phyloP scores from a whole-genome alignment of 345 rosid species.

The Kandelia obovata region DNA sequence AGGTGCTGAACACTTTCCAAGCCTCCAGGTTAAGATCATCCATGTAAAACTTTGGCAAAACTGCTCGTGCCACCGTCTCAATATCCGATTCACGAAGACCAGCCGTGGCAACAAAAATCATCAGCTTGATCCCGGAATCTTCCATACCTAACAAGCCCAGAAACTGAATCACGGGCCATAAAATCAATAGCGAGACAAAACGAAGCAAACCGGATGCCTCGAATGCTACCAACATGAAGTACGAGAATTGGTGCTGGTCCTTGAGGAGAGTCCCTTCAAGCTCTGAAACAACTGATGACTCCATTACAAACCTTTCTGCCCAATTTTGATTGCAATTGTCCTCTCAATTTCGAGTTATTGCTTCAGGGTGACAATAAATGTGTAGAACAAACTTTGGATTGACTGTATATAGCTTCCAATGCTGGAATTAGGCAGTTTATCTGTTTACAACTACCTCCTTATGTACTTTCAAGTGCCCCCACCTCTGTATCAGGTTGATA shows the following conservation, averaged over 20 bases:
- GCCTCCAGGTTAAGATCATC: slow-evolving; percentile 68
- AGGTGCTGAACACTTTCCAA: slow-evolving; percentile 60
- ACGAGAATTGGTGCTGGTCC: slow-evolving; percentile 57
- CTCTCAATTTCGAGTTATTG: not conserved
- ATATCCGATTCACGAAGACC: slow-evolving; percentile 63
- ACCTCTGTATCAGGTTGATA: slow-evolving; percentile 21
- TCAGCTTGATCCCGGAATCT: slow-evolving; percentile 50
- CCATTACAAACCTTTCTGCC: slow-evolving; percentile 22
- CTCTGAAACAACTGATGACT: slow-evolving; percentile 67
- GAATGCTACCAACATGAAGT: slow-evolving; percentile 88
- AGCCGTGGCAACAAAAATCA: slow-evolving; percentile 61
- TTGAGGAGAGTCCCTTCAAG: slow-evolving; percentile 72
- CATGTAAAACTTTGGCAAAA: slow-evolving; percentile 77
- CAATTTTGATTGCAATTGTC: not conserved
- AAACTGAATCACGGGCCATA: slow-evolving; percentile 64
- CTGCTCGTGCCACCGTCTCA: slow-evolving; percentile 78
- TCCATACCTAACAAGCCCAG: slow-evolving; percentile 43
- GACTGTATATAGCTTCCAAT: slow-evolving; percentile 26
- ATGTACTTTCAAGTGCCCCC: not conserved
- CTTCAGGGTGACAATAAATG: not conserved
- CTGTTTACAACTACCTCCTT: slow-evolving; percentile 55
- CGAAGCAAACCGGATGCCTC: slow-evolving; percentile 81
- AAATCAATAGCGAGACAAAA: slow-evolving; percentile 46
- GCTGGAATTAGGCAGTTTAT: slow-evolving; percentile 48
- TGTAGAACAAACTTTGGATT: slow-evolving; percentile 32